A percentile compares a stretch with the other conserved stretches of the same genome.
phyloP scores from a whole-genome alignment of 2,329 filamentous ascomycete genomes.

The Penicillium digitatum region DNA sequence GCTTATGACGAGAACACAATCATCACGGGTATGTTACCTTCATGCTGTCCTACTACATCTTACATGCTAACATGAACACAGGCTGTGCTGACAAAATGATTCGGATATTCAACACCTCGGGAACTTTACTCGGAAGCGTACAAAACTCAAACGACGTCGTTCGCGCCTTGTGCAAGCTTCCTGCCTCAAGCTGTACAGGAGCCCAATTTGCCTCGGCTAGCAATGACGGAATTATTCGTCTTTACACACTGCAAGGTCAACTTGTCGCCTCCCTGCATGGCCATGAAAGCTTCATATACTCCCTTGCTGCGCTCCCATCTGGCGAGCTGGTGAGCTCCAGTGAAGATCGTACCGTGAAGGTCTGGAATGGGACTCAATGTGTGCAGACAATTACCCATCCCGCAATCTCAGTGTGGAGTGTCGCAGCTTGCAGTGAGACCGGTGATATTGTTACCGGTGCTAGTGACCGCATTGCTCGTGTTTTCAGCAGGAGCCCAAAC shows the following conservation, averaged over 20 bases:
- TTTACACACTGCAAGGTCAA: constrained; percentile 79
- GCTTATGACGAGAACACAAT: constrained; percentile 75
- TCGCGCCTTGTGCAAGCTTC: constrained; percentile 80
- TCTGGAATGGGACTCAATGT: constrained; percentile 81
- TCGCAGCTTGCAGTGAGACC: constrained; percentile 74
- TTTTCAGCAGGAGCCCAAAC: constrained; percentile 72
- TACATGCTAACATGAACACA: constrained; percentile 22
- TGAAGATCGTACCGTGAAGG: constrained; percentile 85
- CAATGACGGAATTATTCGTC: constrained; percentile 82
- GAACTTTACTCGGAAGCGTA: constrained; percentile 61
- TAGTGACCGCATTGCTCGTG: constrained; percentile 78
- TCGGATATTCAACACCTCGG: constrained; percentile 68
- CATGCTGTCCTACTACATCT: too few relatives aligned
- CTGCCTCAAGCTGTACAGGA: constrained; percentile 68
- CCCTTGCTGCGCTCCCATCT: constrained; percentile 68
- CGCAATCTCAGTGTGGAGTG: constrained; percentile 92
- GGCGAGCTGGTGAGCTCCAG: constrained; percentile 88
- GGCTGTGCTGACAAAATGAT: constrained; percentile 88
- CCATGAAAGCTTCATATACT: constrained; percentile 94
- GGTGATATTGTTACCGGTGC: constrained; percentile 93
- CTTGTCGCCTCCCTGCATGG: constrained; percentile 74
- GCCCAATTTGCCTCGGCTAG: constrained; percentile 93
- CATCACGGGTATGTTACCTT: constrained; percentile 57
- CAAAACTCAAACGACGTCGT: constrained; percentile 76
- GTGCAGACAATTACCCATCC: constrained; percentile 95